A percentile compares a stretch with the other conserved stretches of the same genome.
phyloP scores from a whole-genome alignment of 2,329 filamentous ascomycete genomes.

The Phialophora macrospora region DNA sequence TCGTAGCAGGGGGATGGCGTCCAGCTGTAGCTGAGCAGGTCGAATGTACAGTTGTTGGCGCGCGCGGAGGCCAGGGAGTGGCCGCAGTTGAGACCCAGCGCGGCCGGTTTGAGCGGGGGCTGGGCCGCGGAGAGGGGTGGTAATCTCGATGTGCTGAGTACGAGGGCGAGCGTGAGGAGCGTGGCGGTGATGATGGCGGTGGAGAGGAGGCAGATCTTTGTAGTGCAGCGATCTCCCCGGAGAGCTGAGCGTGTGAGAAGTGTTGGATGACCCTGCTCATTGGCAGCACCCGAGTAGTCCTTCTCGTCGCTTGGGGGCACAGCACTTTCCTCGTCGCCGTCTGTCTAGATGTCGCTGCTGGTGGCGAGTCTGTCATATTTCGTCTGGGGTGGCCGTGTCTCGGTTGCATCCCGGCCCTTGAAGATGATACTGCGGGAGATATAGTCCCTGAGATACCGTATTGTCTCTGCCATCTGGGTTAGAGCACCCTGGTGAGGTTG shows the following conservation, averaged over 20 bases:
- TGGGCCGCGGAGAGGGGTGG: background rate
- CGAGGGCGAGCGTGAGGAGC: background rate
- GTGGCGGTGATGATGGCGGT: background rate
- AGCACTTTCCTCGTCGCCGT: background rate
- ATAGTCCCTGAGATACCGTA: background rate
- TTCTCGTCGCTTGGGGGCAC: background rate
- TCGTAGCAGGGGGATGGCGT: slow-evolving; percentile 1
- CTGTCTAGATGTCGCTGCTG: background rate
- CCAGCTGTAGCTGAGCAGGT: slow-evolving; percentile 14
- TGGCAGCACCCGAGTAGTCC: background rate
- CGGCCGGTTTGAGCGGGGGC: background rate
- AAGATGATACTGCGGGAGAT: background rate
- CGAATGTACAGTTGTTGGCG: slow-evolving; percentile 6
- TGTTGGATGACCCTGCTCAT: background rate
- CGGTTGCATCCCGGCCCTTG: background rate
- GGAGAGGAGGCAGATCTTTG: background rate
- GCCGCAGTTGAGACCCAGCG: background rate
- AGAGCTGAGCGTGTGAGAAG: no score
- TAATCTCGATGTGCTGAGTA: background rate
- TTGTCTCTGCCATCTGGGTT: background rate
- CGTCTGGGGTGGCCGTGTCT: background rate
- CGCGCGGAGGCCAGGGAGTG: background rate
- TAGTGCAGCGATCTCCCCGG: background rate
- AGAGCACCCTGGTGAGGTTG: no score
- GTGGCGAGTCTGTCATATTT: slow-evolving; percentile 4